Evolutionary conservation across 2,329 filamentous ascomycete genomes (phyloP).

Genomic region (Penicillium hordei): DNA sequence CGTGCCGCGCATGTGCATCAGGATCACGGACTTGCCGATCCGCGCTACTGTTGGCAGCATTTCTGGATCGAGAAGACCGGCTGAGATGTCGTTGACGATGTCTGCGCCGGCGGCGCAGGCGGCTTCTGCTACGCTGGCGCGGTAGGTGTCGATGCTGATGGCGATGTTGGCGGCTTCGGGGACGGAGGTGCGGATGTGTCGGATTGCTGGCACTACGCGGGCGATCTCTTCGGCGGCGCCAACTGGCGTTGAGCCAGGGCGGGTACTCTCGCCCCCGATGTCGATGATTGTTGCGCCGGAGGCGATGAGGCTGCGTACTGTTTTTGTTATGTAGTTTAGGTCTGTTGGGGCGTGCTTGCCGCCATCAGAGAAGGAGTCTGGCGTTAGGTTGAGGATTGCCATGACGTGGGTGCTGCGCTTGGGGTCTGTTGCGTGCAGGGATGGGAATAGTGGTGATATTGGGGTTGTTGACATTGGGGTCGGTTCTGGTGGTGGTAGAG

Average conservation of each 20-base stretch:
- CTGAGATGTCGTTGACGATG: constrained; percentile 93
- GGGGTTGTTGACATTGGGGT: constrained; percentile 41
- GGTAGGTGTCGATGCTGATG: constrained; percentile 91
- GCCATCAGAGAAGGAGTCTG: constrained; percentile 95
- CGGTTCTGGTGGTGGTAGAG: constrained; percentile 37
- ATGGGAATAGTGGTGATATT: constrained; percentile 43
- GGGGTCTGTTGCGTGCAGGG: constrained; percentile 59
- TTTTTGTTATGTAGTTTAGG: constrained; percentile 53
- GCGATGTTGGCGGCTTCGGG: constrained; percentile 63
- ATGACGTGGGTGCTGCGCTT: constrained; percentile 72
- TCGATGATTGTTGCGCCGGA: constrained; percentile 82
- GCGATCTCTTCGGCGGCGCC: constrained; percentile 70
- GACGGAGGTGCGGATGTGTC: constrained; percentile 64
- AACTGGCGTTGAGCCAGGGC: constrained; percentile 70
- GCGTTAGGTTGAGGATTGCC: constrained; percentile 92
- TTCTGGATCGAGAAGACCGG: constrained; percentile 70
- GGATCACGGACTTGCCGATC: constrained; percentile 72
- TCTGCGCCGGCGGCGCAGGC: constrained; percentile 79
- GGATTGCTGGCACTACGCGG: constrained; percentile 77
- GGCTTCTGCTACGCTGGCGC: constrained; percentile 74
- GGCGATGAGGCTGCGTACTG: constrained; percentile 62
- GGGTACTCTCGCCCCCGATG: constrained; percentile 88
- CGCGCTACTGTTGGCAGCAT: constrained; percentile 82
- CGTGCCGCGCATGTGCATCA: constrained; percentile 94
- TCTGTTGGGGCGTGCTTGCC: constrained; percentile 60